phyloP scores from a whole-genome alignment of 148 eudicot species.

The Camellia japonica region DNA sequence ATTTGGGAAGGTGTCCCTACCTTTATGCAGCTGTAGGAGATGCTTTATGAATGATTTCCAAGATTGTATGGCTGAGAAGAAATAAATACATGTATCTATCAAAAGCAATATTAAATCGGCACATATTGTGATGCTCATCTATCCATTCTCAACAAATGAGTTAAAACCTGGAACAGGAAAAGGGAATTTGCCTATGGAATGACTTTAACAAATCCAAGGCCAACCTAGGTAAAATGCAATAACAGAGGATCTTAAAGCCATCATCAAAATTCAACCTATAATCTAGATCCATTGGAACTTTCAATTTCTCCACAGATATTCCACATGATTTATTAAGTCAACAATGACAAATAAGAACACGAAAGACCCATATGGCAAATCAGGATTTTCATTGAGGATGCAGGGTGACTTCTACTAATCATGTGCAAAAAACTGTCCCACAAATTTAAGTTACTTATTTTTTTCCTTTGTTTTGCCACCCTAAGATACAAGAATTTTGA shows the following conservation, averaged over 20 bases:
- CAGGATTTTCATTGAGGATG: too few relatives aligned
- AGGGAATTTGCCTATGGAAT: background rate
- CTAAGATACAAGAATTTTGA: background rate
- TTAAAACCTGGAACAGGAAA: background rate
- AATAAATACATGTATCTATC: too few relatives aligned
- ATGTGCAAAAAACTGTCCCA: too few relatives aligned
- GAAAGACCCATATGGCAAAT: too few relatives aligned
- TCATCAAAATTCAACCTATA: too few relatives aligned
- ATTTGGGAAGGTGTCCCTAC: too few relatives aligned
- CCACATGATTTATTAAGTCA: too few relatives aligned
- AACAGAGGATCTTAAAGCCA: background rate
- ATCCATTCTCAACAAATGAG: background rate
- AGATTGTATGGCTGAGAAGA: background rate
- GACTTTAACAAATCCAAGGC: background rate
- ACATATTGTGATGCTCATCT: background rate
- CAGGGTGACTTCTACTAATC: too few relatives aligned
- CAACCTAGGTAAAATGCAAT: background rate
- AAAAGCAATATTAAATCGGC: background rate
- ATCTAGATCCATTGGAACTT: too few relatives aligned
- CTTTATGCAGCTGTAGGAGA: background rate
- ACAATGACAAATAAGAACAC: too few relatives aligned
- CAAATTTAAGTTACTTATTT: too few relatives aligned
- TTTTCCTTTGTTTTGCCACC: background rate
- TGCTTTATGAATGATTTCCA: background rate
- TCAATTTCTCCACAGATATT: too few relatives aligned